Evolutionary conservation across 176 grass and related monocot genomes (phyloP), one percentile per base, ranked within the genome.

Genomic region (Triticum dicoccoides): DNA sequence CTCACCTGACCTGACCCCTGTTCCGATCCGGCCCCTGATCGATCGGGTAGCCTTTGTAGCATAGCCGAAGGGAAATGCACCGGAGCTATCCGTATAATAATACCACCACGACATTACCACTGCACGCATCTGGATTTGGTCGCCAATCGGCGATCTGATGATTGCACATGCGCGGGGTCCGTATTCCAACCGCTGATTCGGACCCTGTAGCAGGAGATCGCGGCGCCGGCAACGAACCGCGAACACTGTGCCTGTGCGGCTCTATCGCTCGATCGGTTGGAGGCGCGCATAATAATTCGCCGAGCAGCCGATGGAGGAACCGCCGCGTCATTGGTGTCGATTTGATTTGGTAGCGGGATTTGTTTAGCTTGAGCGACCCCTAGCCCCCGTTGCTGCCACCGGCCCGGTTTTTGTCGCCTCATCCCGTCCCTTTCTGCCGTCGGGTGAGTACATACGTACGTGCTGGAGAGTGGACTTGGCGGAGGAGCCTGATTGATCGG

Each of bases 131-230:
- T 79, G 58, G 85, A 87, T 85, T 68, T 6, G 63, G 63, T 30
- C 49, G 72, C 14, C 54, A 58, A 8, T 58, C 38, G 82, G 5
- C 29, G 71, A 15, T 41, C 33, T 8, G 52, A 83, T 90, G 84
- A 90, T 90, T 90, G 88, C 84, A 90, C 89, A 90, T 90, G 80
- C 79, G 58, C 61, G 45, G 35, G 21, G n/a, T 67, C 42, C 44
- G 2, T 73, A 49, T 75, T 75, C 52, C 17, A 56, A 20, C 2
- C 52, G 72, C 45, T 49, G 2, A 29, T 23, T 72, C 8, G 39
- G 39, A 3, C 11, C 10, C 17, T 24, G 1, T 9, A 71, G 10
- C 12, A 37, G 3, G 32, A 69, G 35, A 72, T 23, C 20, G 69
- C 18, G 69, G 69, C 69, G 69, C 10, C 70, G 38, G 9, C 38